Evolutionary conservation across 306 rosid species (phyloP).

Genomic region (Glycine latifolia): DNA sequence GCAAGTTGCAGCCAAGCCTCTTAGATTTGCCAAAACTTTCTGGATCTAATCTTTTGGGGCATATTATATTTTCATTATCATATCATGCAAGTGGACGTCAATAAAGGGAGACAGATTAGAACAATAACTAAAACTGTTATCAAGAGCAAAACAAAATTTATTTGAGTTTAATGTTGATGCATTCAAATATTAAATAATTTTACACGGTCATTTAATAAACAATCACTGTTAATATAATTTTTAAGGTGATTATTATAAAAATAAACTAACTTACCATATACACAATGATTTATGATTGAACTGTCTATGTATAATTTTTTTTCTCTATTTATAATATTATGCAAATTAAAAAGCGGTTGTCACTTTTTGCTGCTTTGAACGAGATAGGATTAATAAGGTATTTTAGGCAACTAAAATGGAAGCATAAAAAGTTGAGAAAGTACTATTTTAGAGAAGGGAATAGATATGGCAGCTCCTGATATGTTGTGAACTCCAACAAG

Average conservation of each 20-base stretch:
- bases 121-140: slow-evolving; percentile 36
- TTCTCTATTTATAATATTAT: too few relatives aligned
- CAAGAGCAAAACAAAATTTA: slow-evolving; percentile 20
- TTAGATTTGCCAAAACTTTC: slow-evolving; percentile 58
- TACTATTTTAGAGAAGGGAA: slow-evolving; percentile 39
- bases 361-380: slow-evolving; percentile 48
- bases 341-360: slow-evolving; percentile 23
- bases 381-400: slow-evolving; percentile 47
- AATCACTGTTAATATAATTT: too few relatives aligned
- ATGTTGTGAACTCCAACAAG: slow-evolving; percentile 45
- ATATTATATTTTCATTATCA: slow-evolving; percentile 44
- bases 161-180: too few relatives aligned
- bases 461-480: slow-evolving; percentile 51
- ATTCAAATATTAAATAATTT: too few relatives aligned
- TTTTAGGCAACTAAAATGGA: slow-evolving; percentile 42
- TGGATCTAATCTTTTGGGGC: slow-evolving; percentile 56
- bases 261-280: too few relatives aligned
- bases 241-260: too few relatives aligned
- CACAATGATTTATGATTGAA: too few relatives aligned
- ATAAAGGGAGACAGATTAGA: slow-evolving; percentile 41
- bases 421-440: slow-evolving; percentile 24
- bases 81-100: slow-evolving; percentile 58
- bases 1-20: slow-evolving; percentile 59
- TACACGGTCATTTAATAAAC: too few relatives aligned
- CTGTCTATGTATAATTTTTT: too few relatives aligned